A percentile compares a stretch with the other conserved stretches of the same genome.
phyloP scores from a whole-genome alignment of 2,329 filamentous ascomycete genomes.

The Neonectria magnoliae region DNA sequence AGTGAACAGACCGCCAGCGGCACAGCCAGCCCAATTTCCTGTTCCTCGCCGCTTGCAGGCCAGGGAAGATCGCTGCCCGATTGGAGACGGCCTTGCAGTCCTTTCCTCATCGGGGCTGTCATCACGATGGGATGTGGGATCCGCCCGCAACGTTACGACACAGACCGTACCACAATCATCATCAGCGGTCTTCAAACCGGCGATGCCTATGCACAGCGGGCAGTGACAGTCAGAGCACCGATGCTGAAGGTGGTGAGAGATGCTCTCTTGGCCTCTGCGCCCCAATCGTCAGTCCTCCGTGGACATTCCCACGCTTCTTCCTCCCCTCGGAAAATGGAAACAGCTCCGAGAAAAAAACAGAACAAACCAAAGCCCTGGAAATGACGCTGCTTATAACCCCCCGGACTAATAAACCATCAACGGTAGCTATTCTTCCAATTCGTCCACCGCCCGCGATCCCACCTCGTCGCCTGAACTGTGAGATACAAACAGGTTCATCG shows the following conservation, averaged over 20 bases:
- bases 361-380: neutral
- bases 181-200: neutral
- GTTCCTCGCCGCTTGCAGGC: slow-evolving; percentile 10
- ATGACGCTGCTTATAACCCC: neutral
- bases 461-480: neutral
- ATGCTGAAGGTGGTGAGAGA: too few relatives aligned
- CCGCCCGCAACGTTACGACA: neutral
- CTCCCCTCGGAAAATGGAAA: neutral
- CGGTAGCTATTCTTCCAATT: neutral
- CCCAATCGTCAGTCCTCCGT: neutral
- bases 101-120: slow-evolving; percentile 2
- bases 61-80: neutral
- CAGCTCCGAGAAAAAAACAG: neutral
- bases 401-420: neutral
- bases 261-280: neutral
- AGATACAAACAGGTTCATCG: neutral
- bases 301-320: neutral
- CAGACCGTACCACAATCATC: neutral
- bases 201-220: too few relatives aligned
- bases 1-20: neutral
- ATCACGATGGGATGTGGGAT: neutral
- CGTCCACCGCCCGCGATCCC: neutral
- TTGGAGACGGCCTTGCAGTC: neutral
- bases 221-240: neutral
- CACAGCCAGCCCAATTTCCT: slow-evolving; percentile 10